Base-by-base conservation (phyloP, 352 stramenopile species). In the Globisporangium okanoganense region DNA sequence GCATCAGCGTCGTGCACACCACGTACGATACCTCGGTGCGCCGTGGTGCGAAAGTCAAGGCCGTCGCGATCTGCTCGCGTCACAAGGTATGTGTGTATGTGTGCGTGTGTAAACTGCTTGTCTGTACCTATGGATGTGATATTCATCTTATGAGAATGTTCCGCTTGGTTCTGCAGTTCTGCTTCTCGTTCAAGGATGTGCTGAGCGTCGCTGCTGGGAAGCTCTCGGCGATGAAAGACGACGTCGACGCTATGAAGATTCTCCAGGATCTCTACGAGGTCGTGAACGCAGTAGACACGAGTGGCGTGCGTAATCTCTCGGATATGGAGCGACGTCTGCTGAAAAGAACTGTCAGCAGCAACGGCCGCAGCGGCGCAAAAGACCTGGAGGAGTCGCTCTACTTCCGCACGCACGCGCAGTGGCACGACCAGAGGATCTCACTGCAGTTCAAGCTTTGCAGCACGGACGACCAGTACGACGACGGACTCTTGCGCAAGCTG, bases 1-100 rank as follows among this genome's bases (percentile, higher is more conserved):
- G 87, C 66, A 68, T 95, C 22, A 96, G 82, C 52, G 82, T 96
- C 9, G 87, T 96, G 41, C 84, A 79, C 53, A 96, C 87, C 14
- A 88, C 79, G 20, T 79, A 94, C 67, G 87, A 96, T 66, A 68
- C 78, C 12, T 76, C 66, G 0, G 87, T 82, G 27, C 75, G 83
- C 25, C 83, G 87, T 9, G 87, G 87, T 5, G 87, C 87, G 0
- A 87, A 82, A 44, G 85, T 96, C 55, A 94, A 89, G 56, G 83
- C 87, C 16, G 81, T 96, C 43, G 85, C 85, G 54, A 70, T 96
- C 9, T 94, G 87, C 53, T 94, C 87, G 14, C 79, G 65, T 22
- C 72, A 94, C 53, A 94, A 94, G 67, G 84, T 85, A 63, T 27
- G 29, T 9, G 14, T 43, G 29, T 0, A 3, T 29, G 84, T 85